phyloP scores from a whole-genome alignment of 176 grass and related monocot genomes.

The Zea mays region DNA sequence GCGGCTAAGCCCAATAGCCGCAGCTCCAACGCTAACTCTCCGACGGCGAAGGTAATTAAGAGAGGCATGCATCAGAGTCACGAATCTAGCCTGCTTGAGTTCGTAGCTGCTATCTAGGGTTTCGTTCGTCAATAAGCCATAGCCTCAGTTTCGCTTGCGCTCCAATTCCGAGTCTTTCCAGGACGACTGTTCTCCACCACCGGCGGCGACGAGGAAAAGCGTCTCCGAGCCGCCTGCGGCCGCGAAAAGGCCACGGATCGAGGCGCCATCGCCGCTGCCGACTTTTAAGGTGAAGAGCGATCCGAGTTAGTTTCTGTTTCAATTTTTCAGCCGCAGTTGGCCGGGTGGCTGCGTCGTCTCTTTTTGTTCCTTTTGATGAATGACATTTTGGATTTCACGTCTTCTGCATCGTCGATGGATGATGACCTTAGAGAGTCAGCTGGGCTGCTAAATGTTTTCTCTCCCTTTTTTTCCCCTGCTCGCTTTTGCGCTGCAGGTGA shows the following conservation, averaged over 20 bases:
- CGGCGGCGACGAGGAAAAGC: constrained; percentile 53
- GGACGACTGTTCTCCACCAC: constrained; percentile 40
- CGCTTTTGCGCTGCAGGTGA: constrained; percentile 67
- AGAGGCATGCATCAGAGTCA: not conserved
- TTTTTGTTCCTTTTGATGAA: constrained; percentile 47
- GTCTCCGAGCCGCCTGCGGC: constrained; percentile 32
- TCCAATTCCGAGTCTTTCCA: constrained; percentile 30
- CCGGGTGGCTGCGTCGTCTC: not conserved
- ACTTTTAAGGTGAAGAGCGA: constrained; percentile 77
- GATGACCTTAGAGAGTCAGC: constrained; percentile 26
- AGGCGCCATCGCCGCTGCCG: constrained; percentile 76
- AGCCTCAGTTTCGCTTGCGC: constrained; percentile 37
- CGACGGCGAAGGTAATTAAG: constrained; percentile 36
- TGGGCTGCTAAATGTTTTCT: constrained; percentile 31
- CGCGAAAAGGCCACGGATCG: constrained; percentile 74
- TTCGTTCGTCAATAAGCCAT: not conserved
- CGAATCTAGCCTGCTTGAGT: not conserved
- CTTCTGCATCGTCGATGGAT: constrained; percentile 26
- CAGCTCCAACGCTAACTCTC: constrained; percentile 24
- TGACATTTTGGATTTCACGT: constrained; percentile 31
- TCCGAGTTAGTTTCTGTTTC: constrained; percentile 28
- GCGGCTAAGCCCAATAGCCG: constrained; percentile 32
- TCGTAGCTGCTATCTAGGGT: constrained; percentile 18
- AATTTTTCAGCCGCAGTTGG: constrained; percentile 30
- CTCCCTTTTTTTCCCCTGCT: constrained; percentile 10